A percentile compares a stretch with the other conserved stretches of the same genome.
These are phyloP conservation scores for Linnemannia schmuckeri DNA, from an alignment of 192 early-diverging fungal genomes.

Conservation along the genomic window DNA sequence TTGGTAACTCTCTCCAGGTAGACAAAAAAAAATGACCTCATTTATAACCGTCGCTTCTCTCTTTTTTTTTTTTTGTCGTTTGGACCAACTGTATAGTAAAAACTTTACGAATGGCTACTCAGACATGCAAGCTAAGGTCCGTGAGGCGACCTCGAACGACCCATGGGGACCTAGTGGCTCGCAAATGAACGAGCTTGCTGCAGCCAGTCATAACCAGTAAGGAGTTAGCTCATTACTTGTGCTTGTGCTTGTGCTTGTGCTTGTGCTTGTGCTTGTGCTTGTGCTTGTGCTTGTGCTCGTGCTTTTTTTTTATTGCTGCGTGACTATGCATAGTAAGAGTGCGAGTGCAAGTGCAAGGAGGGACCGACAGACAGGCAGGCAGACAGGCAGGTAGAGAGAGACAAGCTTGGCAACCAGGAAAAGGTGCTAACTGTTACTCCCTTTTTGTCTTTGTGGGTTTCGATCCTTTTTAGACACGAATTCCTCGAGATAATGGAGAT, in stretches of 20 bases:
- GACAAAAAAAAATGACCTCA: not conserved
- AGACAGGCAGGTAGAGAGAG: not conserved
- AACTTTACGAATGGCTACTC: slow-evolving; percentile 93
- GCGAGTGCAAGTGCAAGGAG: too few species aligned
- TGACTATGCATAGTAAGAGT: not conserved
- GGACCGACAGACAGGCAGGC: not conserved
- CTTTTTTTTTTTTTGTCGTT: slow-evolving; percentile 17
- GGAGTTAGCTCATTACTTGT: slow-evolving; percentile 34
- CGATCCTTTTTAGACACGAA: slow-evolving; percentile 69
- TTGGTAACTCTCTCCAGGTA: not conserved
- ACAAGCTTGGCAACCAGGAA: not conserved
- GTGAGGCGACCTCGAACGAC: slow-evolving; percentile 85
- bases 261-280: not conserved
- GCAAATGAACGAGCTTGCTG: slow-evolving; percentile 89
- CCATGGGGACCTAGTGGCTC: slow-evolving; percentile 79
- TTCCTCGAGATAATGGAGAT: slow-evolving; percentile 99
- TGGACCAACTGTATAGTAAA: slow-evolving; percentile 65
- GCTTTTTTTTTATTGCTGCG: not conserved
- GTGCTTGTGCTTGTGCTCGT: not conserved
- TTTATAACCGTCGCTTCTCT: not conserved
- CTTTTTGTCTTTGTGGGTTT: not conserved
- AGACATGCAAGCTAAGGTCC: slow-evolving; percentile 94
- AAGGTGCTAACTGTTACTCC: slow-evolving; percentile 8
- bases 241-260: not conserved
- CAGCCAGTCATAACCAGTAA: slow-evolving; percentile 88